phyloP scores from a whole-genome alignment of 2,329 filamentous ascomycete species.

The Colletotrichum siamense region DNA sequence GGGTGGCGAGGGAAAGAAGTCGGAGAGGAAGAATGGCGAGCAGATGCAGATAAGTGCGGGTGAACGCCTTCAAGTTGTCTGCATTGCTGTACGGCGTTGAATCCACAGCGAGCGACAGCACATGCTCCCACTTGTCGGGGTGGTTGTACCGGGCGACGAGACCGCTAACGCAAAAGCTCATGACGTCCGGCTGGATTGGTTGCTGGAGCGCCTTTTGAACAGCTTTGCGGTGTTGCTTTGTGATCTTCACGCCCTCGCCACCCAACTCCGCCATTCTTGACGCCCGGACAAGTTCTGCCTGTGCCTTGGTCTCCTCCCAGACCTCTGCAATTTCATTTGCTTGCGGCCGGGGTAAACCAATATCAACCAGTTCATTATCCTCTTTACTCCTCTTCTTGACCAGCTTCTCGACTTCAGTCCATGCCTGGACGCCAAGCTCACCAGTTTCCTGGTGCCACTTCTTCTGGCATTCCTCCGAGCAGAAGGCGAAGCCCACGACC shows the following conservation, averaged over 20 bases:
- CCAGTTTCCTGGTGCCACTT: conserved; percentile 1
- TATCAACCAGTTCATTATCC: conserved; percentile 1
- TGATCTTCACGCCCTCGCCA: neutral
- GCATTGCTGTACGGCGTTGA: conserved; percentile 2
- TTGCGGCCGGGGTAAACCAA: neutral
- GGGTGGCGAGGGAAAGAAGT: conserved; percentile 1
- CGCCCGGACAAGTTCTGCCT: conserved; percentile 6
- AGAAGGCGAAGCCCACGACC: conserved; percentile 13
- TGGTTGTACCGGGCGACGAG: neutral
- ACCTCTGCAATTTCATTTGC: neutral
- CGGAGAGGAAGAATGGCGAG: conserved; percentile 1
- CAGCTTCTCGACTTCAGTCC: conserved; percentile 9
- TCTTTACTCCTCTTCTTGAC: conserved; percentile 5
- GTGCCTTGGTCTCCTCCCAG: neutral
- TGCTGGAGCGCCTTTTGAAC: conserved; percentile 5
- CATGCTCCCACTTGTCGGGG: neutral
- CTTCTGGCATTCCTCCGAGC: neutral
- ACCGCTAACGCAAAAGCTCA: conserved; percentile 12
- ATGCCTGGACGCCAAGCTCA: conserved; percentile 5
- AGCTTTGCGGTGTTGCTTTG: conserved; percentile 10
- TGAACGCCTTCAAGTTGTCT: conserved; percentile 6
- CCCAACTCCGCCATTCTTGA: neutral
- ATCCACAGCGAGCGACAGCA: conserved; percentile 10
- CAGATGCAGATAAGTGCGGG: conserved; percentile 8
- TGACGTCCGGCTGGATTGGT: neutral